phyloP scores from a whole-genome alignment of 208 protist species.

The Vickermania ingenoplastis region DNA sequence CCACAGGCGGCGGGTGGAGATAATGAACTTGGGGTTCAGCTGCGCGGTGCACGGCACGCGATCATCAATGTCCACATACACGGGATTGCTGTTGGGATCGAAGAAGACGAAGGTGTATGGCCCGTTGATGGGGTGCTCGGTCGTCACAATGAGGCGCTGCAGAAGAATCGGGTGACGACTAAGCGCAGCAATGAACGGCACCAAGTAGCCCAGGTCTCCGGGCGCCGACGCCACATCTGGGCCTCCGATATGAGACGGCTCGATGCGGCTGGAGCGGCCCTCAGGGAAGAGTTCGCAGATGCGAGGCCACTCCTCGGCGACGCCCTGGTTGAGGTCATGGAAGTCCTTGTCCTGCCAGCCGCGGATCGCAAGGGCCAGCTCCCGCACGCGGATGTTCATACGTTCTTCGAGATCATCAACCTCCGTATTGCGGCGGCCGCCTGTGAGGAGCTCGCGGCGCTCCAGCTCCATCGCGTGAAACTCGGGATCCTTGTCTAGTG shows the following conservation, averaged over 20 bases:
- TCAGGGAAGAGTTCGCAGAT: conserved; percentile 75
- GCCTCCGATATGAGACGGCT: conserved; percentile 13
- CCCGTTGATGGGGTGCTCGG: conserved; percentile 40
- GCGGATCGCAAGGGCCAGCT: conserved; percentile 48
- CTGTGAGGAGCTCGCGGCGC: conserved; percentile 36
- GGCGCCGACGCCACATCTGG: conserved; percentile 35
- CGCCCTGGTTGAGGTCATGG: conserved; percentile 52
- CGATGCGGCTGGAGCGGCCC: conserved; percentile 23
- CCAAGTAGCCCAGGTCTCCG: conserved; percentile 48
- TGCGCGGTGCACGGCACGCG: conserved; percentile 51
- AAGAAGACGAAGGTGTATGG: conserved; percentile 82
- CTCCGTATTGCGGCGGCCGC: conserved; percentile 16
- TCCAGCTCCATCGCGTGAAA: conserved; percentile 73
- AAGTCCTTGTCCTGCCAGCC: conserved; percentile 82
- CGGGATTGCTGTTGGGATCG: conserved; percentile 70
- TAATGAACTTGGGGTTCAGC: conserved; percentile 49
- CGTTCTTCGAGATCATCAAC: conserved; percentile 38
- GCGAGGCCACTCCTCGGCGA: conserved; percentile 64
- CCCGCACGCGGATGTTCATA: conserved; percentile 44
- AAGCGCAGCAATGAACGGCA: conserved; percentile 69
- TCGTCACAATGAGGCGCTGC: conserved; percentile 52
- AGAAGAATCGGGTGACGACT: conserved; percentile 51
- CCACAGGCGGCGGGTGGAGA: conserved; percentile 37
- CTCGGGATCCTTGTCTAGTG: conserved; percentile 49
- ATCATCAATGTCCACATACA: conserved; percentile 78